Percentiles rank a stretch among this genome's conserved stretches.
Evolutionary conservation across 208 protist genomes (phyloP).

Genomic region (Wallacemonas sp.): DNA sequence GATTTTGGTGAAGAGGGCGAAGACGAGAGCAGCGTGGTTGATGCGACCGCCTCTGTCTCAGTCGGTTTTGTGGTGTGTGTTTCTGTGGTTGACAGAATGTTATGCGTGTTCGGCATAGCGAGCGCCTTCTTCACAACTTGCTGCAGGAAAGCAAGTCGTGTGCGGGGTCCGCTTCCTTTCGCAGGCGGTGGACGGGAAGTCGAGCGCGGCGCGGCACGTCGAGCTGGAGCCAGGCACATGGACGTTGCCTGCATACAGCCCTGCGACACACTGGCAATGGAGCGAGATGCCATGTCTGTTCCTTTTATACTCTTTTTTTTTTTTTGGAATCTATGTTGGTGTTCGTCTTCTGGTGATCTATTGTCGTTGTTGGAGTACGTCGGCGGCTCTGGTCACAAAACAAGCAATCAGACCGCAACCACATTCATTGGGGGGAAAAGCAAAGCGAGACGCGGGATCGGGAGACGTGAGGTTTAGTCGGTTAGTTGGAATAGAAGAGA

Average conservation of each 20-base stretch:
- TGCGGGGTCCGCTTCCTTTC: slow-evolving; percentile 53
- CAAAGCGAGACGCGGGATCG: no score
- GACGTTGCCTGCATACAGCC: neutral
- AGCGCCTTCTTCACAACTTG: slow-evolving; percentile 61
- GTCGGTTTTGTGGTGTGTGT: no score
- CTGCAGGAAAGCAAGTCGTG: slow-evolving; percentile 67
- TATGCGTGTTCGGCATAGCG: slow-evolving; percentile 27
- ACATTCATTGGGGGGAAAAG: no score
- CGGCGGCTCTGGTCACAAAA: no score
- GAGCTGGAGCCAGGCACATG: neutral
- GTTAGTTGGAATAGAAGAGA: no score
- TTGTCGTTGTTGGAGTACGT: no score
- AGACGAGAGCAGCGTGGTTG: slow-evolving; percentile 11
- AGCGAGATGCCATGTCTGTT: no score
- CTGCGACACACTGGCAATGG: neutral
- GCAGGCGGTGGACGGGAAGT: neutral
- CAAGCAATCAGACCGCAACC: no score
- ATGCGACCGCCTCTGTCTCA: neutral
- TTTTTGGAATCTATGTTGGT: neutral
- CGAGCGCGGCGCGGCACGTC: no score
- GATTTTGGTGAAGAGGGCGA: slow-evolving; percentile 1
- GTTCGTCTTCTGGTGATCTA: no score
- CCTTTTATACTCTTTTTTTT: no score
- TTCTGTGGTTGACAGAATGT: neutral
- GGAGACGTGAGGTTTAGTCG: no score